Base-by-base conservation (phyloP, 257 asterid genomes). In the Mentha longifolia region DNA sequence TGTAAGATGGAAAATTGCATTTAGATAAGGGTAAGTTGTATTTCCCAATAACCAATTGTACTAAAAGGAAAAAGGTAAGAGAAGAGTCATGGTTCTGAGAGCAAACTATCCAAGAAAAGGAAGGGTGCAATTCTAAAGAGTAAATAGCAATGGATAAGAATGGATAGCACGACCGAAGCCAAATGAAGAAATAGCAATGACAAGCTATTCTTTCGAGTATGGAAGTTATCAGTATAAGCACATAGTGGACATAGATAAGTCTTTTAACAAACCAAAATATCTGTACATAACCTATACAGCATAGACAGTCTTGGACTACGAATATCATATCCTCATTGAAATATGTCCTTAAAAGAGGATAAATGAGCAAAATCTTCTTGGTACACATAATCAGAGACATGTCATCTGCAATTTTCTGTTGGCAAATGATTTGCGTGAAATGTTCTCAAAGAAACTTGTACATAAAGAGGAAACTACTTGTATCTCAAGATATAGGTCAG, bases 101-200 rank as follows among this genome's bases (percentile, higher is more conserved):
- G 19, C 4, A 46, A n/a, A 42, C 31, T 43, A 25, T 7, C 31
- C 20, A 12, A 11, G 20, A 17, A 47, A 52, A 47, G 41, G 13
- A 49, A 35, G 50, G 20, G 12, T 61, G 70, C 56, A 62, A 52
- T 72, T 19, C n/a, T 30, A 61, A n/a, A n/a, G n/a, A n/a, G n/a
- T n/a, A n/a, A n/a, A n/a, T n/a, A n/a, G n/a, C n/a, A n/a, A n/a
- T n/a, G n/a, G n/a, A n/a, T n/a, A n/a, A n/a, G 35, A 22, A 51
- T 13, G 9, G 11, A 45, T 6, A 11, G 25, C 42, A 7, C 3
- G 3, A 54, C 65, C 28, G 17, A 11, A 22, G 57, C n/a, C 31
- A 37, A 59, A 31, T 15, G 50, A 73, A 9, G 50, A n/a, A 30
- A 39, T 15, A 56, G 15, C 46, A 22, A 47, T 54, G 30, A 55